A percentile compares a stretch with the other conserved stretches of the same genome.
These are phyloP conservation scores for Euptelea pleiosperma DNA, from an alignment of 164 flowering plant species.

Conservation along the genomic window DNA sequence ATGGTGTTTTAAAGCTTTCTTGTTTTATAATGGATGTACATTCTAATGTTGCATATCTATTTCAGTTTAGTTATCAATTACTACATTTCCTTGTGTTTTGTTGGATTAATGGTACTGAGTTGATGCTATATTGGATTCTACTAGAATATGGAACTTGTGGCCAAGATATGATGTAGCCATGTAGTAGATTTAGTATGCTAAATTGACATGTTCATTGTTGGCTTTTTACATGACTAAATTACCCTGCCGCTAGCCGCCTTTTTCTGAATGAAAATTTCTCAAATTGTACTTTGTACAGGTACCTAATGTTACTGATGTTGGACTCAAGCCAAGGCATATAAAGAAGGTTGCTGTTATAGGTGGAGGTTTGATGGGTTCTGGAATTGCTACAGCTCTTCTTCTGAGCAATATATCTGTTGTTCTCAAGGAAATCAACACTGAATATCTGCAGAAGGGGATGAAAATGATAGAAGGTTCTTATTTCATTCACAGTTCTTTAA, in stretches of 20 bases:
- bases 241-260: not conserved
- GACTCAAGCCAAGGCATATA: constrained; percentile 74
- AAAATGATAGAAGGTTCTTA: constrained; percentile 67
- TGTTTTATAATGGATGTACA: no score
- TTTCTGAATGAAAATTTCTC: not conserved
- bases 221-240: not conserved
- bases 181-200: constrained; percentile 1
- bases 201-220: not conserved
- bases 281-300: constrained; percentile 40
- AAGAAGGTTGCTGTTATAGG: constrained; percentile 93
- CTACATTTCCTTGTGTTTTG: not conserved
- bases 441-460: constrained; percentile 72
- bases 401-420: constrained; percentile 61
- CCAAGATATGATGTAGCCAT: not conserved
- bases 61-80: not conserved
- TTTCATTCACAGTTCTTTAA: constrained; percentile 4
- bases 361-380: constrained; percentile 98
- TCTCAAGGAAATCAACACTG: constrained; percentile 82
- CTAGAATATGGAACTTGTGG: not conserved
- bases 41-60: no score
- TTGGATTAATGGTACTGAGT: not conserved
- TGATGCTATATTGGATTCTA: not conserved
- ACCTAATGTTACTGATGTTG: constrained; percentile 79
- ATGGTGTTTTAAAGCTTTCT: no score
- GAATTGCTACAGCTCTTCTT: constrained; percentile 87